Evolutionary conservation across 106 monocot genomes (phyloP), one percentile per base, ranked within the genome.

Genomic region (Dioscorea alata): DNA sequence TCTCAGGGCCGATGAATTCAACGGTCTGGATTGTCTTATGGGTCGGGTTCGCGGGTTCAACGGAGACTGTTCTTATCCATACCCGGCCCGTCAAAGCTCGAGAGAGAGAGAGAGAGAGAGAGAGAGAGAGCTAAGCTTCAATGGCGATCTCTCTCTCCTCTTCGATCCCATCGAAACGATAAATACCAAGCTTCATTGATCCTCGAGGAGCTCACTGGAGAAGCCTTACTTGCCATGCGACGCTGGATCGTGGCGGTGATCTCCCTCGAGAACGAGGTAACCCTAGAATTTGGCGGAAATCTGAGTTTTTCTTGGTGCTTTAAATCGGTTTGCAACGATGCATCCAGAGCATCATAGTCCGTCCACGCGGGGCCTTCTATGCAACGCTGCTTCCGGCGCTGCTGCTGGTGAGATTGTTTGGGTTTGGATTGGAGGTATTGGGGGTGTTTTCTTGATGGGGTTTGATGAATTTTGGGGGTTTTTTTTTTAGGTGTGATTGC

Each of bases 371-470:
- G 80, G 74, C 23, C 68, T 87, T n/a, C 74, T 81, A 24, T 84
- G 81, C 75, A 75, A 84, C 66, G 88, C 88, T 31, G 80, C 63
- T 12, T 80, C 88, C 18, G 88, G 88, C 20, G 88, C 88, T 48
- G 81, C 84, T 1, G 88, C 88, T 25, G 88, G 88, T 88, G 53
- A 19, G 32, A 35, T 24, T 1, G 50, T 9, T 33, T 14, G 15
- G 4, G 9, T 28, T 68, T 25, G 7, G 0, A 6, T 23, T 56
- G 49, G 2, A 59, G 33, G 48, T 57, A 17, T 73, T 67, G 53
- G 60, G 21, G 59, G 66, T 18, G 9, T 18, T 62, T 42, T 42
- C 42, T 42, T 42, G 42, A 10, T 2, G 6, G 42, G 3, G 6
- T 42, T 42, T 42, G 42, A 42, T 42, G 42, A 42, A 42, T 42